Percentiles rank a stretch among this genome's conserved stretches.
Evolutionary conservation across 176 grass and related monocot genomes (phyloP).

Genomic region (Elymus sibiricus): DNA sequence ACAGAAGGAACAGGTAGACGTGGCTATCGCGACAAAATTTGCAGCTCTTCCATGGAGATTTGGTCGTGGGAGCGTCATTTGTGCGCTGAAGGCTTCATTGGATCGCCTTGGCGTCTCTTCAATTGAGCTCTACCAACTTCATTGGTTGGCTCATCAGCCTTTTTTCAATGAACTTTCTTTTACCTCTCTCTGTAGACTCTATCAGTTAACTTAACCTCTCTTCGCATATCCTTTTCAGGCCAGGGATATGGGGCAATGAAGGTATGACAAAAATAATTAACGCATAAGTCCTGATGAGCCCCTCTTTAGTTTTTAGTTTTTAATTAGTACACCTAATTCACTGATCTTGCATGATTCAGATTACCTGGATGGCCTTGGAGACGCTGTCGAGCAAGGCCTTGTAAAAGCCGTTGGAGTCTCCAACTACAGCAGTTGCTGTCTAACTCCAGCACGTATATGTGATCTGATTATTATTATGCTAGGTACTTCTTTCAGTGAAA

Average conservation of each 20-base stretch:
- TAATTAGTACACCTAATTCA: too few relatives aligned
- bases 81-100: conserved; percentile 62
- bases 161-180: not conserved
- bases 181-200: not conserved
- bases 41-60: conserved; percentile 70
- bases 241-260: conserved; percentile 84
- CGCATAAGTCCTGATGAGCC: too few relatives aligned
- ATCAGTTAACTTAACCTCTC: not conserved
- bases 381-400: conserved; percentile 80
- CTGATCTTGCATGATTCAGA: conserved; percentile 28
- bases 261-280: conserved; percentile 28
- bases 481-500: not conserved
- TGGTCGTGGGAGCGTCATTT: conserved; percentile 61
- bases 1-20: too few relatives aligned
- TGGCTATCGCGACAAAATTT: too few relatives aligned
- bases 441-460: too few relatives aligned
- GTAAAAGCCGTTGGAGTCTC: conserved; percentile 85
- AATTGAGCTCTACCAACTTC: conserved; percentile 82
- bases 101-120: conserved; percentile 58
- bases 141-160: conserved; percentile 48
- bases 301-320: too few relatives aligned
- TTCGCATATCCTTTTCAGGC: conserved; percentile 46
- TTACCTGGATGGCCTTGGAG: conserved; percentile 76
- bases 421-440: conserved; percentile 52
- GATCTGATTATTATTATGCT: not conserved